Conservation (phyloP, 768 basidiomycete species). For the Russula griseocarnosa region DNA sequence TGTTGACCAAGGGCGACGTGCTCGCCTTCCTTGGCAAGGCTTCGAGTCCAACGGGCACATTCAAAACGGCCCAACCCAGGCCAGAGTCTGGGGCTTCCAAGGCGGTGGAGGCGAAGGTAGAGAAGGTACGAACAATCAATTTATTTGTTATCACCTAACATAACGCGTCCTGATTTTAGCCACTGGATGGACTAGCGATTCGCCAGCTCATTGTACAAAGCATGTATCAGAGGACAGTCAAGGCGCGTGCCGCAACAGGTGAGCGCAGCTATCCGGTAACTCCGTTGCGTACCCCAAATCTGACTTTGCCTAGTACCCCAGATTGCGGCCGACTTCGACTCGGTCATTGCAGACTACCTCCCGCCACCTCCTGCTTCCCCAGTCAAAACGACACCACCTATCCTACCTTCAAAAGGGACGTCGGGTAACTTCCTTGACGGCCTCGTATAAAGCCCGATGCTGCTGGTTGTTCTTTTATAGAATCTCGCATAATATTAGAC, state of each 20-base stretch:
- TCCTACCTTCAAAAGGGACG: conserved; percentile 28
- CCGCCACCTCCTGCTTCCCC: conserved; percentile 36
- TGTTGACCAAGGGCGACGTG: conserved; percentile 96
- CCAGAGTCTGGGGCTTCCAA: conserved; percentile 28
- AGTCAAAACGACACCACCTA: conserved; percentile 20
- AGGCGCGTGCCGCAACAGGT: conserved; percentile 47
- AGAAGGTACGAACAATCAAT: conserved; percentile 28
- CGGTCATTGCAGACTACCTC: conserved; percentile 70
- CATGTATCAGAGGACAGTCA: conserved; percentile 52
- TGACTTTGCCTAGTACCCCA: conserved; percentile 38
- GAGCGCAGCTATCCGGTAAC: conserved; percentile 25
- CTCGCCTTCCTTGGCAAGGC: conserved; percentile 82
- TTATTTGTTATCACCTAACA: neutral
- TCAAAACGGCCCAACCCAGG: conserved; percentile 42
- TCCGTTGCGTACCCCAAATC: conserved; percentile 5
- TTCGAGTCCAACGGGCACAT: conserved; percentile 70
- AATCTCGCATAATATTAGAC: conserved; percentile 24
- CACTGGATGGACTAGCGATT: conserved; percentile 60
- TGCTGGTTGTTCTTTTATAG: conserved; percentile 9
- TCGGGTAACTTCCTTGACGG: conserved; percentile 26
- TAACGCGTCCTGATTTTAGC: conserved; percentile 31
- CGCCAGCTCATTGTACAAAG: conserved; percentile 61
- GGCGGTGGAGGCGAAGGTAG: conserved; percentile 39
- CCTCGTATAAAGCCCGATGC: conserved; percentile 16
- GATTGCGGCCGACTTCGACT: conserved; percentile 58